A percentile compares a stretch with the other conserved stretches of the same genome.
Conservation (phyloP, 768 basidiomycete species). For the Gymnopilus dilepis region DNA sequence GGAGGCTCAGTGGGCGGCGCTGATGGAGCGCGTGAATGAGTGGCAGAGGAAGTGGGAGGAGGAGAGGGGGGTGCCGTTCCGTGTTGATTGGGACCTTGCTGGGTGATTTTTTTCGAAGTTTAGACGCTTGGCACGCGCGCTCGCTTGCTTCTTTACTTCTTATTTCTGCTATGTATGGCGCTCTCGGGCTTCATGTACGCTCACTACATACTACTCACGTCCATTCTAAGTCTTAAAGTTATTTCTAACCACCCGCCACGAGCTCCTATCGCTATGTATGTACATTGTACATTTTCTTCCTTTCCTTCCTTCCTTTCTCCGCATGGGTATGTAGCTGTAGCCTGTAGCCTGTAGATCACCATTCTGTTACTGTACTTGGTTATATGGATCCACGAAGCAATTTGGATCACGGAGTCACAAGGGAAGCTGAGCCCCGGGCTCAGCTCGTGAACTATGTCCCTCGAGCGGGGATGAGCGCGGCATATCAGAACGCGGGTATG, state of each 20-base stretch:
- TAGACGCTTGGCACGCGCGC: neutral
- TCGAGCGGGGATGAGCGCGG: neutral
- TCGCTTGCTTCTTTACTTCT: neutral
- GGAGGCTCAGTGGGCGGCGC: slow-evolving; percentile 54
- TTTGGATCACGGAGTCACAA: neutral
- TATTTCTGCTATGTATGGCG: neutral
- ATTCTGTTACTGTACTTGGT: slow-evolving; percentile 3
- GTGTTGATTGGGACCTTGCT: slow-evolving; percentile 25
- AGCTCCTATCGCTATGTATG: slow-evolving; percentile 8
- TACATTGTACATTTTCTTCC: too few relatives aligned
- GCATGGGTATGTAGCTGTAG: slow-evolving; percentile 4
- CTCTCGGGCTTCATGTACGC: too few relatives aligned
- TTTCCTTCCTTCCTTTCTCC: too few relatives aligned
- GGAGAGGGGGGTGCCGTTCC: slow-evolving; percentile 30
- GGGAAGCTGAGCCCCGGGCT: neutral
- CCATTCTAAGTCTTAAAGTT: too few relatives aligned
- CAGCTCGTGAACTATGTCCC: neutral
- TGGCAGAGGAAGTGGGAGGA: slow-evolving; percentile 62
- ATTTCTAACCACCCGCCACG: neutral
- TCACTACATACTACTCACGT: too few relatives aligned
- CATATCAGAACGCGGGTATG: neutral
- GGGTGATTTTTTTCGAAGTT: slow-evolving; percentile 11
- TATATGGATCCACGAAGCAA: neutral
- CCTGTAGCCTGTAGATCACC: slow-evolving; percentile 3
- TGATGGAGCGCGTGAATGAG: slow-evolving; percentile 51